Evolutionary conservation across 805 yeast genomes (phyloP).

Genomic region (Saccharomycopsis vini): DNA sequence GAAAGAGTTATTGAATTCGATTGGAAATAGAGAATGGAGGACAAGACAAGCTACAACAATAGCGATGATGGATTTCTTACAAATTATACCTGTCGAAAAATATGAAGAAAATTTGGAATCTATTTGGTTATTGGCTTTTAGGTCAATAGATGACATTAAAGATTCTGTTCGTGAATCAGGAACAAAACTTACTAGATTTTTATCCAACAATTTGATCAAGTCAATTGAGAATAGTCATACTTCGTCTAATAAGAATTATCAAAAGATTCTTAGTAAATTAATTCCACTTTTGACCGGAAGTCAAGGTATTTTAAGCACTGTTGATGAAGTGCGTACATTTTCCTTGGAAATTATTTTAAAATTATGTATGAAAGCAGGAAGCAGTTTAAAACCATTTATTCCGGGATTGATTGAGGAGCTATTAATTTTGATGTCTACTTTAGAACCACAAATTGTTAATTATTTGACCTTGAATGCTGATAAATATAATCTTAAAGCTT

Average conservation of each 20-base stretch:
- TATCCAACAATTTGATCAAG: constrained; percentile 55
- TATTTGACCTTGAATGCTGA: constrained; percentile 82
- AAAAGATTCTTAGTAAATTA: constrained; percentile 36
- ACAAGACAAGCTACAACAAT: constrained; percentile 78
- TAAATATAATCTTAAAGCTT: constrained; percentile 65
- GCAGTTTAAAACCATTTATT: constrained; percentile 50
- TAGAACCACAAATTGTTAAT: constrained; percentile 87
- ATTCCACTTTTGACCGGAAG: constrained; percentile 74
- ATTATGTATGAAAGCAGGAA: constrained; percentile 56
- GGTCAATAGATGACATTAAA: constrained; percentile 89
- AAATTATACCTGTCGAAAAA: constrained; percentile 36
- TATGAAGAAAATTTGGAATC: constrained; percentile 49
- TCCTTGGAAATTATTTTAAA: constrained; percentile 68
- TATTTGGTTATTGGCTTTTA: constrained; percentile 81
- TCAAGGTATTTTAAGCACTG: constrained; percentile 74
- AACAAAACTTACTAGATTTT: constrained; percentile 49
- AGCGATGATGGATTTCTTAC: constrained; percentile 63
- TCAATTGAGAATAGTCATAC: constrained; percentile 38
- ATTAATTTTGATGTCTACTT: constrained; percentile 63
- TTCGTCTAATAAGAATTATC: constrained; percentile 1
- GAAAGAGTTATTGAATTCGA: constrained; percentile 52
- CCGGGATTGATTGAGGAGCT: constrained; percentile 64
- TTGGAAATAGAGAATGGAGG: constrained; percentile 87
- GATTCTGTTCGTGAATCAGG: constrained; percentile 88
- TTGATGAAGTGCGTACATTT: constrained; percentile 73